phyloP scores from a whole-genome alignment of 2,329 filamentous ascomycete genomes.

The Sclerotinia trifoliorum region DNA sequence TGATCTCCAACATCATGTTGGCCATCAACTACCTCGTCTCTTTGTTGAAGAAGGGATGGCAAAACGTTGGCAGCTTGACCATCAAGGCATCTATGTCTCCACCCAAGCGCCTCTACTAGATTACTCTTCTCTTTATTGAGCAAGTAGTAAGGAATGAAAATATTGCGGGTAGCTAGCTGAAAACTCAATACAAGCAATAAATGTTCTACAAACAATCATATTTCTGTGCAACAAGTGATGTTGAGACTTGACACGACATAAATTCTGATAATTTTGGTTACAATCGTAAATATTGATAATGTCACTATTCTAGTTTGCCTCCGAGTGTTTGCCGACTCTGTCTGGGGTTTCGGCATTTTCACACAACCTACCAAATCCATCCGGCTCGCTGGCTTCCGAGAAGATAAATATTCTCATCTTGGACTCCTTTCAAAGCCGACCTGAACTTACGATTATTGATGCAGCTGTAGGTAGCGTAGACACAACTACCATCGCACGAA shows the following conservation, averaged over 20 bases:
- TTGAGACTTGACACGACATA: background rate
- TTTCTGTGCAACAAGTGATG: background rate
- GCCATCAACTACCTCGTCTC: slow-evolving; percentile 99
- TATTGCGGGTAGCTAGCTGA: slow-evolving; percentile 34
- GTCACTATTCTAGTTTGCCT: background rate
- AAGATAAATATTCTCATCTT: background rate
- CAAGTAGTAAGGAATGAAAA: slow-evolving; percentile 28
- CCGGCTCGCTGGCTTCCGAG: too few species aligned
- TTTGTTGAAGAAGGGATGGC: slow-evolving; percentile 99
- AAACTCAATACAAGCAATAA: slow-evolving; percentile 31
- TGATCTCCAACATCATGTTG: slow-evolving; percentile 98
- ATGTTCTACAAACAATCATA: background rate
- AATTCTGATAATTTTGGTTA: background rate
- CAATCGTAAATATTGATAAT: background rate
- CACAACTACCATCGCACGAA: background rate
- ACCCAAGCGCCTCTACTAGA: slow-evolving; percentile 94
- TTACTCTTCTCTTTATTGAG: slow-evolving; percentile 37
- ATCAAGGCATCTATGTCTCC: slow-evolving; percentile 99
- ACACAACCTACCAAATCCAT: background rate
- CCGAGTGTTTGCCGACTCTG: background rate
- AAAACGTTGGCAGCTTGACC: slow-evolving; percentile 99
- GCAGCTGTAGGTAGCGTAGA: background rate
- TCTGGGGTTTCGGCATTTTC: too few species aligned
- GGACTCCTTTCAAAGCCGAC: background rate
- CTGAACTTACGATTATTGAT: background rate